Evolutionary conservation across 2,329 filamentous ascomycete species (phyloP).

Genomic region (Stemphylium beticola): DNA sequence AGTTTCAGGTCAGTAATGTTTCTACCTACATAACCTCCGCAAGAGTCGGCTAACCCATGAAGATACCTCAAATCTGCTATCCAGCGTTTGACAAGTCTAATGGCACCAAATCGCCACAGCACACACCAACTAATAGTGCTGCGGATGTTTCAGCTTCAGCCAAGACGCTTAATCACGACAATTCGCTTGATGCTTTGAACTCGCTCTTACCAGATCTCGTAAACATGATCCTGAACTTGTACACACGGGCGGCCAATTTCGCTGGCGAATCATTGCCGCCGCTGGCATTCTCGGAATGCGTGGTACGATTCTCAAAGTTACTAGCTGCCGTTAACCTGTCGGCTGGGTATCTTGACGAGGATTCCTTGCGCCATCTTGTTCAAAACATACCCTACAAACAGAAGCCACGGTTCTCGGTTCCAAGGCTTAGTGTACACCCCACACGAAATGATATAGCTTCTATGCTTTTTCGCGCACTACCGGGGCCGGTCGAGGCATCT

Average conservation of each 20-base stretch:
- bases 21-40: neutral
- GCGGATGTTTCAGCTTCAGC: constrained; percentile 49
- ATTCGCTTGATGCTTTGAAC: constrained; percentile 57
- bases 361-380: constrained; percentile 59
- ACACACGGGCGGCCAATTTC: constrained; percentile 68
- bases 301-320: constrained; percentile 75
- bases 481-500: constrained; percentile 61
- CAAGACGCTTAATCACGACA: constrained; percentile 51
- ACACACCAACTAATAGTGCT: constrained; percentile 49
- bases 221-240: constrained; percentile 76
- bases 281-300: constrained; percentile 73
- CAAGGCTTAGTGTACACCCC: constrained; percentile 43
- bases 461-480: constrained; percentile 52
- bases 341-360: constrained; percentile 66
- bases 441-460: constrained; percentile 47
- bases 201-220: constrained; percentile 73
- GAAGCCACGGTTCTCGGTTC: constrained; percentile 47
- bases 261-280: constrained; percentile 73
- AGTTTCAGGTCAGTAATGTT: constrained; percentile 69
- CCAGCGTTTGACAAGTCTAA: constrained; percentile 57
- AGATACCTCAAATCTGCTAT: constrained; percentile 62
- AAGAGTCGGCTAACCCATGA: constrained; percentile 11
- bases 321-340: constrained; percentile 70
- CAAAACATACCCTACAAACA: constrained; percentile 53
- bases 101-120: constrained; percentile 51